Percentiles rank a stretch among this genome's conserved stretches.
Conservation (phyloP, 1,284 basidiomycete species). For the Trametes versicolor region DNA sequence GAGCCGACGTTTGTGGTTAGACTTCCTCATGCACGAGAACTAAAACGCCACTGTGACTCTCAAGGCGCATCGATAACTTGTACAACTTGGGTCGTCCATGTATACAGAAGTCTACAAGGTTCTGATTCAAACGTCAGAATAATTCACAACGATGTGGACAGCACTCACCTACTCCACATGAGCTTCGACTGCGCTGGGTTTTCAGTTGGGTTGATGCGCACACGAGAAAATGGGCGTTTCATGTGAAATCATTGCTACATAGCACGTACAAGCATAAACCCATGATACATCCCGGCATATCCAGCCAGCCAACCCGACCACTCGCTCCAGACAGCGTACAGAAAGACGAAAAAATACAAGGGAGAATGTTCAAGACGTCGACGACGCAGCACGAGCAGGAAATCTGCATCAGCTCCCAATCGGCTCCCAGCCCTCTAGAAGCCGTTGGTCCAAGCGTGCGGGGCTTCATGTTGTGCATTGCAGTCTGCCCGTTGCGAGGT, state of each 20-base stretch:
- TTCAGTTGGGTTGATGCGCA: neutral
- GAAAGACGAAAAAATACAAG: constrained; percentile 14
- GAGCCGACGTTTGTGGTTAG: too few relatives aligned
- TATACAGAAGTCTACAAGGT: too few relatives aligned
- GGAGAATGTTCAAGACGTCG: constrained; percentile 11
- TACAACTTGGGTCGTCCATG: too few relatives aligned
- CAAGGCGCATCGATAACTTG: too few relatives aligned
- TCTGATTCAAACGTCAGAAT: too few relatives aligned
- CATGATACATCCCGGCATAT: constrained; percentile 31
- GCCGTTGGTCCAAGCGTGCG: constrained; percentile 94
- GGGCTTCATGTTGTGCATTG: constrained; percentile 89
- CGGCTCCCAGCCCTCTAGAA: constrained; percentile 68
- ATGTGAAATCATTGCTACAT: constrained; percentile 33
- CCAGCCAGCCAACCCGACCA: constrained; percentile 18
- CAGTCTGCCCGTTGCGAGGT: constrained; percentile 45
- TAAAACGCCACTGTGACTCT: too few relatives aligned
- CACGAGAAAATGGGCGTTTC: constrained; percentile 6
- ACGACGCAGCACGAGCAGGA: constrained; percentile 26
- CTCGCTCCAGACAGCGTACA: constrained; percentile 20
- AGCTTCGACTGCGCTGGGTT: too few relatives aligned
- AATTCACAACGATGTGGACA: too few relatives aligned
- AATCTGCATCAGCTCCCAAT: constrained; percentile 84
- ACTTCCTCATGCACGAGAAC: too few relatives aligned
- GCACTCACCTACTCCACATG: too few relatives aligned
- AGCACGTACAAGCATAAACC: constrained; percentile 27